phyloP scores from a whole-genome alignment of 75 land plant genomes.

The Adiantum capillusveneris region DNA sequence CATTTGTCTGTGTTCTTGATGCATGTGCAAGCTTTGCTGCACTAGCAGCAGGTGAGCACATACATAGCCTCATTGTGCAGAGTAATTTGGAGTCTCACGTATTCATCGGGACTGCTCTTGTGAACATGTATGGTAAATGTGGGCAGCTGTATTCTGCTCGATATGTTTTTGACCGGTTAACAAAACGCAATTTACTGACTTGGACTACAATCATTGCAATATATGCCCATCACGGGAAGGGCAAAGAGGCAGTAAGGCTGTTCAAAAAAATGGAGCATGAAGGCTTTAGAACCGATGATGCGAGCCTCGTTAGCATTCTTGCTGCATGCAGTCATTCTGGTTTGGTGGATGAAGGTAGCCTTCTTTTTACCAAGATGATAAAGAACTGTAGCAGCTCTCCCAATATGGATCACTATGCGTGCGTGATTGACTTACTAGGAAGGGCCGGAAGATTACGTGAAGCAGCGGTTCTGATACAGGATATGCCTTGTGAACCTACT shows the following conservation, averaged over 20 bases:
- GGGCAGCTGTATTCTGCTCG: conserved; percentile 21
- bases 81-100: background rate
- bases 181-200: conserved; percentile 2
- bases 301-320: conserved; percentile 1
- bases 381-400: background rate
- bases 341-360: background rate
- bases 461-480: background rate
- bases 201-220: conserved; percentile 5
- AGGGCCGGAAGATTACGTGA: background rate
- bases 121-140: conserved; percentile 30
- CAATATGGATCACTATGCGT: background rate
- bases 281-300: background rate
- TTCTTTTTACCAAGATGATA: background rate
- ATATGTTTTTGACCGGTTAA: conserved; percentile 11
- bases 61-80: background rate
- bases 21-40: conserved; percentile 1
- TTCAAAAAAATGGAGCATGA: background rate
- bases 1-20: conserved; percentile 8
- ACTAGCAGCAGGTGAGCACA: background rate
- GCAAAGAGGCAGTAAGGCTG: background rate
- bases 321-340: conserved; percentile 4
- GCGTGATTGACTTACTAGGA: background rate
- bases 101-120: conserved; percentile 17
- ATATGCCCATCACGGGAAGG: background rate
- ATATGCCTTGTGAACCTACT: background rate